These are phyloP conservation scores for Tricholoma terreum DNA, from an alignment of 768 basidiomycete species.

Conservation along the genomic window DNA sequence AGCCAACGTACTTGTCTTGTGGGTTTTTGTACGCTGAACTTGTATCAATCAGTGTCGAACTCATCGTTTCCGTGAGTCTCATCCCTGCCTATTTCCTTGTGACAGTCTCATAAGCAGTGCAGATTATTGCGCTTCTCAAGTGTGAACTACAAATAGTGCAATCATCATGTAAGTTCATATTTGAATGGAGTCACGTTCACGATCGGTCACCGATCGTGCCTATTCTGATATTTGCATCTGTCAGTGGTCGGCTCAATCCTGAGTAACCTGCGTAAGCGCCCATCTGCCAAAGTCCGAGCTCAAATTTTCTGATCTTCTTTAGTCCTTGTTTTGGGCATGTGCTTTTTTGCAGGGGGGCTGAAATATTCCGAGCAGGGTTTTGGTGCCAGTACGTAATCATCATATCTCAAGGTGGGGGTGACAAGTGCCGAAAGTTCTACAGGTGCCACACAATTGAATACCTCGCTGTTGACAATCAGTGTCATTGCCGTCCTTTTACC, in stretches of 20 bases:
- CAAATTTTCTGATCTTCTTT: constrained; percentile 3
- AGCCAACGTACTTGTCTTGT: constrained; percentile 13
- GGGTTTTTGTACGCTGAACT: background rate
- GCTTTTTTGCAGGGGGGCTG: constrained; percentile 82
- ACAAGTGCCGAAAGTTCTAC: background rate
- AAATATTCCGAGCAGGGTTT: constrained; percentile 81
- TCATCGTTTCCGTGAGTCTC: constrained; percentile 72
- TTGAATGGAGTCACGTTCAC: background rate
- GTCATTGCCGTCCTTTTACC: constrained; percentile 79
- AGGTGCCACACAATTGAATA: constrained; percentile 68
- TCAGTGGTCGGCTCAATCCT: constrained; percentile 85
- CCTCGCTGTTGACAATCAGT: constrained; percentile 72
- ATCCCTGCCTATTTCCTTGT: background rate
- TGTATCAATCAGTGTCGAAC: constrained; percentile 45
- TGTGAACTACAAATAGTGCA: constrained; percentile 75
- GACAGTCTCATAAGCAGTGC: constrained; percentile 2
- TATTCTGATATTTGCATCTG: constrained; percentile 9
- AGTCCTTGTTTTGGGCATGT: constrained; percentile 88
- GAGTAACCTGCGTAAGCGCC: constrained; percentile 70
- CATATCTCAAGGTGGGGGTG: constrained; percentile 15
- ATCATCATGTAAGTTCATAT: constrained; percentile 60
- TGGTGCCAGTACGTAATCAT: constrained; percentile 56
- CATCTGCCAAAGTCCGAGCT: constrained; percentile 1
- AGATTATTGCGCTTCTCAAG: constrained; percentile 50
- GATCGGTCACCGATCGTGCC: constrained; percentile 6